Evolutionary conservation across 2,329 filamentous ascomycete genomes (phyloP), one percentile per base, ranked within the genome.

Genomic region (Ophiosphaerella herpotricha): DNA sequence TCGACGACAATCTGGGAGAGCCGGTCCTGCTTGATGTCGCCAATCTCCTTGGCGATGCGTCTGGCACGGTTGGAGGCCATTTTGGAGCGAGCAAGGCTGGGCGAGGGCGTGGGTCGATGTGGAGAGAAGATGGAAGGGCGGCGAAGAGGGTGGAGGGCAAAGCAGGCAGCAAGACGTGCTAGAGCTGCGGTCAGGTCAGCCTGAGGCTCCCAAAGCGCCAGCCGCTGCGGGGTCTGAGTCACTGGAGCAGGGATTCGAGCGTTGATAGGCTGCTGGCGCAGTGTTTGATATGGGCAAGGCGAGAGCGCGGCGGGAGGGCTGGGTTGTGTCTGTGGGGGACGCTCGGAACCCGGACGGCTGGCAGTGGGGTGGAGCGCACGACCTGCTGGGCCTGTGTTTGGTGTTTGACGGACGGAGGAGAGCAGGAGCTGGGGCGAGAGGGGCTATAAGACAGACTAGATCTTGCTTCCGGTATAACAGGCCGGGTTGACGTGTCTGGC

Each of bases 1-100:
- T 85, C 78, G 12, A 89, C 90, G 26, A 80, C 81, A 64, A 97
- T 90, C 53, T 90, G 87, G 16, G 91, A 95, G 54, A 84, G 83
- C 48, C 83, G 81, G 68, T 99, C 94, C 53, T 80, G 79, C 42
- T 85, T 76, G 59, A 94, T 90, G 67, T 93, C 90, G 54, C 78
- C 76, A 48, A 94, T 80, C 80, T 94, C 90, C 75, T 92, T 93
- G 57, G 83, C 78, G 45, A 94, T 82, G 51, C 84, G 82, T 57
- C 84, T 79, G 46, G 77, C 77, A 46, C 82, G 79, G 63, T 85
- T 84, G 58, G 44, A 34, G 18, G 58, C 26, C 26, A 29, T 29
- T 7, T 29, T 29, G 26, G 26, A 29, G 26, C 26, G 26, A 11
- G 11, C 26, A 48, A 21, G 24, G 14, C 36, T 35, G 35, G 37